Evolutionary conservation across 495 filamentous ascomycete species (phyloP).

Genomic region (Amniculicola lignicola): DNA sequence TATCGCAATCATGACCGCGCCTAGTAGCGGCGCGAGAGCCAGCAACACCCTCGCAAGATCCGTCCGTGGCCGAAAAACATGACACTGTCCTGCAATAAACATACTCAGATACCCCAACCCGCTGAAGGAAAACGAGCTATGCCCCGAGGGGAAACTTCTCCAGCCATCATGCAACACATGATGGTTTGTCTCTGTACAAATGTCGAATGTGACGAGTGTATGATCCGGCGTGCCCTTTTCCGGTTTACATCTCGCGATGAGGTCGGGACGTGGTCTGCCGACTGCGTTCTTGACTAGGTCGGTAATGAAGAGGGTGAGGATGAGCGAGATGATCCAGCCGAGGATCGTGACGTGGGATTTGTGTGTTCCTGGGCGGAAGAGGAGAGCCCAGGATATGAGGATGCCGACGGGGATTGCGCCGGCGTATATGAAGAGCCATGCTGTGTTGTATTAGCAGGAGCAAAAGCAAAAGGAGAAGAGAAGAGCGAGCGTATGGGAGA

Average conservation of each 20-base stretch:
- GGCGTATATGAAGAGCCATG: slow-evolving; percentile 72
- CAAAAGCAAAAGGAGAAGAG: background rate
- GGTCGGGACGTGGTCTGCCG: slow-evolving; percentile 84
- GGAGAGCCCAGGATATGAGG: slow-evolving; percentile 62
- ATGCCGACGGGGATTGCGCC: slow-evolving; percentile 64
- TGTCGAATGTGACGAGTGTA: slow-evolving; percentile 65
- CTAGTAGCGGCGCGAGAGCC: slow-evolving; percentile 66
- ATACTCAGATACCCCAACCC: slow-evolving; percentile 80
- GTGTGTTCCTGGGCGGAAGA: slow-evolving; percentile 61
- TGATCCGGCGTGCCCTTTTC: slow-evolving; percentile 56
- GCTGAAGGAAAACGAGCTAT: slow-evolving; percentile 79
- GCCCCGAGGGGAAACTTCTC: slow-evolving; percentile 88
- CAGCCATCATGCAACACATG: slow-evolving; percentile 88
- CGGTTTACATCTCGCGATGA: slow-evolving; percentile 85
- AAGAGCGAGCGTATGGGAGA: background rate
- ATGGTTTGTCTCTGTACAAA: slow-evolving; percentile 76
- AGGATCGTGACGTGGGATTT: slow-evolving; percentile 84
- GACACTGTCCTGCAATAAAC: slow-evolving; percentile 75
- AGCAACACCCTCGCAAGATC: slow-evolving; percentile 61
- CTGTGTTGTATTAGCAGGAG: slow-evolving; percentile 39
- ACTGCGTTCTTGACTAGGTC: slow-evolving; percentile 87
- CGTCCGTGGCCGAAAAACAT: slow-evolving; percentile 69
- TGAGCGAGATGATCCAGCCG: slow-evolving; percentile 66
- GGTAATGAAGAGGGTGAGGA: slow-evolving; percentile 78
- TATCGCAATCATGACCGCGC: slow-evolving; percentile 82